Evolutionary conservation across 768 basidiomycete species (phyloP).

Genomic region (Mycena sanguinolenta): DNA sequence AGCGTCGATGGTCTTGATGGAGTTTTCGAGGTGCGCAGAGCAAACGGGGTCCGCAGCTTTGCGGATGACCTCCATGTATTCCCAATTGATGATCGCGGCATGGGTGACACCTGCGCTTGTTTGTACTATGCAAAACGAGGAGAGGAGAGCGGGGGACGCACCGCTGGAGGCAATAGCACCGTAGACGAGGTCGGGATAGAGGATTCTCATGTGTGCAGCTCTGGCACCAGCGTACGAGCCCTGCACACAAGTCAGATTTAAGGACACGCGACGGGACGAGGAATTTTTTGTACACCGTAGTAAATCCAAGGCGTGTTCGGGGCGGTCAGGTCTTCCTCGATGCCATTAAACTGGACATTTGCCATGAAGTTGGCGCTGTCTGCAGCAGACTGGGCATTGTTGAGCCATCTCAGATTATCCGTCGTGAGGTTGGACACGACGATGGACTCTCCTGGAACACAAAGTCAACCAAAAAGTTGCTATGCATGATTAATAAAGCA

Average conservation of each 20-base stretch:
- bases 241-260: slow-evolving; percentile 51
- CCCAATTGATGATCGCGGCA: slow-evolving; percentile 84
- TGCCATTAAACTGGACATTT: slow-evolving; percentile 79
- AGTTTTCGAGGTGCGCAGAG: slow-evolving; percentile 66
- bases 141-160: slow-evolving; percentile 46
- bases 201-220: slow-evolving; percentile 89
- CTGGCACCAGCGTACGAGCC: slow-evolving; percentile 95
- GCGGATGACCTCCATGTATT: slow-evolving; percentile 90
- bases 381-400: slow-evolving; percentile 89
- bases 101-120: slow-evolving; percentile 80
- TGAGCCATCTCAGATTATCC: slow-evolving; percentile 88
- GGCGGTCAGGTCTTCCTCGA: slow-evolving; percentile 79
- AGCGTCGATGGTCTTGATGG: slow-evolving; percentile 72
- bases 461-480: not conserved
- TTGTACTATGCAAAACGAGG: not conserved
- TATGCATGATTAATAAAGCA: slow-evolving; percentile 36
- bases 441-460: slow-evolving; percentile 78
- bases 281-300: slow-evolving; percentile 74
- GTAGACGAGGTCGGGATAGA: slow-evolving; percentile 90
- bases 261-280: not conserved
- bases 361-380: slow-evolving; percentile 95
- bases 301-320: slow-evolving; percentile 90
- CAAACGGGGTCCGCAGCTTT: slow-evolving; percentile 75
- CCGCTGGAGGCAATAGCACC: slow-evolving; percentile 93
- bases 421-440: slow-evolving; percentile 85